Conservation (phyloP, 2,329 filamentous ascomycete genomes). For the Diaporthe humulicola region DNA sequence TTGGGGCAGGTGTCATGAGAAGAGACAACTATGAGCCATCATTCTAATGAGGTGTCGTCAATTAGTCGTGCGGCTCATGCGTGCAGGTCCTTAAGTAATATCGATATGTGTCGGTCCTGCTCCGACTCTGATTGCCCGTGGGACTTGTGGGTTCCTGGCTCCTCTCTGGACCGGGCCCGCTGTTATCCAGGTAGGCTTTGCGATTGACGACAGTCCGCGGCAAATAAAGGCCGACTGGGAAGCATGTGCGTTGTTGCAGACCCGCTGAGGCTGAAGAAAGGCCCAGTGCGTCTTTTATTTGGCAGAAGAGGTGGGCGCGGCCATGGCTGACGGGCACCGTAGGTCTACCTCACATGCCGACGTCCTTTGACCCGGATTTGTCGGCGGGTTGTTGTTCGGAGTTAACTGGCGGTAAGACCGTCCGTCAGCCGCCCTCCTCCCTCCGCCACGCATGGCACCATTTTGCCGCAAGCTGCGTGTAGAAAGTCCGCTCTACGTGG, state of each 20-base stretch:
- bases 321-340: background rate
- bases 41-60: background rate
- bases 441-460: background rate
- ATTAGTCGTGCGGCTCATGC: constrained; percentile 11
- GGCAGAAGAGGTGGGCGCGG: background rate
- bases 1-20: background rate
- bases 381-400: background rate
- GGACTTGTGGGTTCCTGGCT: constrained; percentile 4
- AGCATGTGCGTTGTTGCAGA: background rate
- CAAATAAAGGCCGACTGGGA: background rate
- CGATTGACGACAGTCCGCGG: constrained; percentile 1
- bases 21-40: background rate
- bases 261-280: background rate
- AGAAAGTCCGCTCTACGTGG: background rate
- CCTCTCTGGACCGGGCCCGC: background rate
- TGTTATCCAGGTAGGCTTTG: background rate
- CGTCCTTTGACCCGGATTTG: constrained; percentile 12
- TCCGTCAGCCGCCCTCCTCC: background rate
- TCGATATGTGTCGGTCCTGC: constrained; percentile 11
- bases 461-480: background rate
- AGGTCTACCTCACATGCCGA: background rate
- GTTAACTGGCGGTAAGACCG: constrained; percentile 26
- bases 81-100: constrained; percentile 1
- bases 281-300: background rate
- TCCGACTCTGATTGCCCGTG: constrained; percentile 4